phyloP scores from a whole-genome alignment of 345 rosid genomes.

The Heritiera littoralis region DNA sequence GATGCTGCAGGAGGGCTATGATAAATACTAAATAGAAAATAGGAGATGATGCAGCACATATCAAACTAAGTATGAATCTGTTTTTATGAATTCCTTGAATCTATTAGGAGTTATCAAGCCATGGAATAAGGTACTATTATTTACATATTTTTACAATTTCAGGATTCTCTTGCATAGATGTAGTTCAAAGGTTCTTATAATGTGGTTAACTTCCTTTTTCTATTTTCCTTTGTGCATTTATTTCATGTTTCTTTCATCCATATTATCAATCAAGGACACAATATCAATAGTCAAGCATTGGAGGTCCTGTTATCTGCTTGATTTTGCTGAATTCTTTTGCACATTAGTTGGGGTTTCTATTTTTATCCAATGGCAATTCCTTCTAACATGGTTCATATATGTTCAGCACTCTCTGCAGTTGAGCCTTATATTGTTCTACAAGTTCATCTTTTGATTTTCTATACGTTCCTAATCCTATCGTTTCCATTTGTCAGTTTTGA shows the following conservation, averaged over 20 bases:
- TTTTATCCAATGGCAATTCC: too few species aligned
- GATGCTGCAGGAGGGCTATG: constrained; percentile 68
- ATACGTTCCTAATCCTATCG: constrained; percentile 11
- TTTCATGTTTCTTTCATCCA: neutral
- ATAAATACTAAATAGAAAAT: constrained; percentile 23
- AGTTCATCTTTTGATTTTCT: neutral
- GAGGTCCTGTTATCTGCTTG: neutral
- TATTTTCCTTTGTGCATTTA: neutral
- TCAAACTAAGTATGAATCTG: neutral
- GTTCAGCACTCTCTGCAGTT: neutral
- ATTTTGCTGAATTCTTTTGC: neutral
- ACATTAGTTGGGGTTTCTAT: neutral
- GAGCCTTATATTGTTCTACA: neutral
- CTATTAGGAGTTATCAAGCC: constrained; percentile 5
- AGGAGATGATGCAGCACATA: constrained; percentile 15
- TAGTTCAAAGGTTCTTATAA: neutral
- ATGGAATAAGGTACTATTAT: constrained; percentile 15
- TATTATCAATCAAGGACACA: neutral
- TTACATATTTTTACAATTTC: neutral
- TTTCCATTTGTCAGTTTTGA: constrained; percentile 14
- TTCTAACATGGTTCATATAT: neutral
- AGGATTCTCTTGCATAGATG: constrained; percentile 5
- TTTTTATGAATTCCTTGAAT: neutral
- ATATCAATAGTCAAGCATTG: neutral
- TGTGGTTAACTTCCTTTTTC: neutral